Evolutionary conservation across 805 yeast genomes (phyloP), one percentile per base, ranked within the genome.

Genomic region (Cyberlindnera maritima): DNA sequence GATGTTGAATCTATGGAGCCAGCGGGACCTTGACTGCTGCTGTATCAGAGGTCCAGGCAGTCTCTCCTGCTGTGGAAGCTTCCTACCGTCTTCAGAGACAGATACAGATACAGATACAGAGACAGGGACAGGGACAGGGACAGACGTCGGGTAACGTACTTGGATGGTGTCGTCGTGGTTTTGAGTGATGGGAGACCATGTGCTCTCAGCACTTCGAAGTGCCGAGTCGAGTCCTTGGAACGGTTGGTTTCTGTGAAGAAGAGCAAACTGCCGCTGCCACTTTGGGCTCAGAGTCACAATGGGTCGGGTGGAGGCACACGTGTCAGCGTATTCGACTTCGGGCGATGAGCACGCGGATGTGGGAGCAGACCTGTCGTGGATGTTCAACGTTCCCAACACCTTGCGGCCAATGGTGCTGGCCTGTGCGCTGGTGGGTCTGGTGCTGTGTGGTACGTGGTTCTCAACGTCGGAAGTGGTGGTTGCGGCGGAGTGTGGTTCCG

Each of bases 1-100:
- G 4, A 42, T 18, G 17, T 41, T 44, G 36, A 49, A 31, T 32
- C 36, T 46, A 4, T 41, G 50, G 19, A 46, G 38, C 53, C 53
- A 50, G 26, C 43, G 49, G 3, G 37, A 26, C 17, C 42, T 39
- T 4, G 39, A 23, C 3, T n/a, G 18, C 14, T 3, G 35, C n/a
- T n/a, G 35, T 5, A 9, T 9, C 20, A 17, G 19, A n/a, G 4
- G 9, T 4, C 6, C 20, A 6, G 18, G 8, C 17, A 13, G 14
- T 32, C n/a, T 17, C 10, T 9, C 25, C 25, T 21, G 25, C 5
- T 21, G 25, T 21, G n/a, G n/a, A n/a, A n/a, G n/a, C n/a, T n/a
- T n/a, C n/a, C n/a, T n/a, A n/a, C n/a, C n/a, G n/a, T n/a, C n/a
- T n/a, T n/a, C n/a, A n/a, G n/a, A n/a, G n/a, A n/a, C n/a, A n/a